Base-by-base conservation (phyloP, 257 asterid genomes). In the Ophiorrhiza pumila region DNA sequence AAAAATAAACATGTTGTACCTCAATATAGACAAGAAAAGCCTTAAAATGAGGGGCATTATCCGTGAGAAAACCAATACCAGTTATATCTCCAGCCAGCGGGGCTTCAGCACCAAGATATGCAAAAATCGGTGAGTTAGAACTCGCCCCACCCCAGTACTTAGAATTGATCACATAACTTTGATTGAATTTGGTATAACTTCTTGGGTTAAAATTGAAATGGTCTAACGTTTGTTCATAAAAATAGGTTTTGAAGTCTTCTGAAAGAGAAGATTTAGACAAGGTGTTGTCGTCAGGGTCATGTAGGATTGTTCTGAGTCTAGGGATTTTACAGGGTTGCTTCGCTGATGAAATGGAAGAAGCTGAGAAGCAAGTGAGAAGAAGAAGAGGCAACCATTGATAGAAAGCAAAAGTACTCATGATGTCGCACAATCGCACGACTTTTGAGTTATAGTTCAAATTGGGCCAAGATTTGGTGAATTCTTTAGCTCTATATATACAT, bases 151-250 rank as follows among this genome's bases (percentile, higher is more conserved):
- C 90, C 96, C 96, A 91, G 0, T 79, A 42, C 27, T 81, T 73
- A 15, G 81, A 78, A 69, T 74, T 82, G 12, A 88, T 74, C 1
- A 85, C 77, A 31, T 87, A 91, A 79, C 71, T 84, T 65, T 90
- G 96, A 5, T 69, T 57, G 81, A 91, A 92, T 18, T 82, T 86
- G 34, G 80, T 73, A 68, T 85, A 90, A 63, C 97, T 87, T 20
- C 78, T 56, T 2, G 95, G 88, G 49, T 83, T 84, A 17, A 81
- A 92, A 76, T 90, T 90, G 79, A 92, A 92, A 67, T 92, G 98
- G 75, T 92, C 98, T 20, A 92, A 77, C 0, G 95, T 89, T 76
- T 92, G 98, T 1, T 23, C 72, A 74, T 88, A 92, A n/a, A 57
- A 88, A 31, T 80, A 77, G 31, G 85, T 77, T 72, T 79, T 58